Base-by-base conservation (phyloP, 352 stramenopile genomes). In the Achlya hypogyna region DNA sequence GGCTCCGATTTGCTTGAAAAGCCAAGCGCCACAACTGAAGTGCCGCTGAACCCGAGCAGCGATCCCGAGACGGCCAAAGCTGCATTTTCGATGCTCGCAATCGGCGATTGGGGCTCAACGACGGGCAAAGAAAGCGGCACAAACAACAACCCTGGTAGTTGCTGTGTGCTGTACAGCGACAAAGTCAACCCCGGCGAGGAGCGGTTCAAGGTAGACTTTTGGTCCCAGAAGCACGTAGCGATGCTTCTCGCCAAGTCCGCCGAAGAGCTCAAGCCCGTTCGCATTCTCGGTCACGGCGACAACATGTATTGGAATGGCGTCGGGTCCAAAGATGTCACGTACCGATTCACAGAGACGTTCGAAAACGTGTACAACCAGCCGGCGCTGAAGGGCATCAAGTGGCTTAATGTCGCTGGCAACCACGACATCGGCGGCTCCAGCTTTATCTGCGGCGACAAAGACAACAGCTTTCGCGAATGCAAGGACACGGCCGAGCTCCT, bases 221-320 rank as follows among this genome's bases (percentile, higher is more conserved):
- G 51, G 22, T 31, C 45, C n/a, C 45, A 56, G 51, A 58, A 49
- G 42, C 51, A 59, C 49, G 49, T 67, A 6, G 29, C 60, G 27
- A 67, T 29, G 71, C 58, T 64, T 5, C 14, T 64, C 32, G 54
- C 69, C 20, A 20, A 74, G 2, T 74, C 69, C 40, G 72, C 72
- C 54, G 74, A 66, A 1, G 73, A 76, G 6, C 69, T 80, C 40
- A 70, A 82, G 45, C 82, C 82, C 2, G 82, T 86, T 51, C 81
- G 63, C 9, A 75, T 90, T n/a, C 53, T 90, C 31, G 79, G 82
- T 42, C 82, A 90, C 69, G 82, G 81, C 38, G 82, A 91, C 72
- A 91, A 88, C 73, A 89, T 91, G 52, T 91, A 91, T 73, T 91
- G 82, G 82, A 83, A 84, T 65, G 82, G 82, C 22, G 73, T 91